phyloP scores from a whole-genome alignment of 805 yeast genomes.

The Saturnispora mendoncae region DNA sequence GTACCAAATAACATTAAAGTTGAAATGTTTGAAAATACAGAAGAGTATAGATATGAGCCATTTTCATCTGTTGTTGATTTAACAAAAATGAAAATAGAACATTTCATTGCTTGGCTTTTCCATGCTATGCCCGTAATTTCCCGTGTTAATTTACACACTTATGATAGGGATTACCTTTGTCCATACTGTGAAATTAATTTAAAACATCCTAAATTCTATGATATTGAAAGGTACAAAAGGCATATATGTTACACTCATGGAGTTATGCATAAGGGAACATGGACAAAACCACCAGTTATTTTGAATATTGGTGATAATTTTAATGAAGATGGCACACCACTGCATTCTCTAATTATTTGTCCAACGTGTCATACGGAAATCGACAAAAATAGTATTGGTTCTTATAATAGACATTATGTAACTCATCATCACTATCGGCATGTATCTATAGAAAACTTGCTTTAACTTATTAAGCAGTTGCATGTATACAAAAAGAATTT shows the following conservation, averaged over 20 bases:
- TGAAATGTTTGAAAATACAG: neutral
- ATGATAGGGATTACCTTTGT: neutral
- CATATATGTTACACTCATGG: constrained; percentile 6
- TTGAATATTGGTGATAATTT: neutral
- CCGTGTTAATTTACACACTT: neutral
- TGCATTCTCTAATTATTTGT: too few relatives aligned
- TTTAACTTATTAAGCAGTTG: too few relatives aligned
- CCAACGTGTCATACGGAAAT: neutral
- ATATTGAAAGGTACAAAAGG: neutral
- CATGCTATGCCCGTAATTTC: neutral
- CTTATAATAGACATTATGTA: constrained; percentile 2
- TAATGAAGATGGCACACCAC: too few relatives aligned
- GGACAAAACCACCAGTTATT: constrained; percentile 1
- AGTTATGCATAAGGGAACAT: neutral
- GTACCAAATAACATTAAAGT: neutral
- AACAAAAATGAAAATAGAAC: neutral
- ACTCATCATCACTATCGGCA: neutral
- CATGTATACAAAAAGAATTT: too few relatives aligned
- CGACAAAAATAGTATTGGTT: neutral
- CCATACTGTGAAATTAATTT: constrained; percentile 1
- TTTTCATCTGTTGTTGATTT: neutral
- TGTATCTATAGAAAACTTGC: too few relatives aligned
- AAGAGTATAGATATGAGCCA: neutral
- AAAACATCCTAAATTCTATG: neutral
- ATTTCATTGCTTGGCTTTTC: neutral